Conservation (phyloP, 2,329 filamentous ascomycete genomes). For the Teratosphaeria gauchensis region DNA sequence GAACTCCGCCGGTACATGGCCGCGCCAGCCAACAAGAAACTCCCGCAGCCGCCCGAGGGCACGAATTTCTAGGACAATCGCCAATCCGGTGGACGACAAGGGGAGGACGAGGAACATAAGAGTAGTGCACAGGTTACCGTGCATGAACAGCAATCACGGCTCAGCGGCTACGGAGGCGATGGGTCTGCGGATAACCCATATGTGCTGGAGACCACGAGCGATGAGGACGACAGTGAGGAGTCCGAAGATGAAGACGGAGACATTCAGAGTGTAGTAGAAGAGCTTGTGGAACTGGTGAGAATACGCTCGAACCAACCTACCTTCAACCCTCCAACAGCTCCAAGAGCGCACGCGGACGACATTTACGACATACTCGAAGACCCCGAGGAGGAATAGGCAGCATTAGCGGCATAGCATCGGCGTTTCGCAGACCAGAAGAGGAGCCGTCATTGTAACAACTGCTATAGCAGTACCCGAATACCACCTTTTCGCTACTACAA, state of each 20-base stretch:
- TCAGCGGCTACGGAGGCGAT: background rate
- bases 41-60: constrained; percentile 85
- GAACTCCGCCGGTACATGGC: constrained; percentile 89
- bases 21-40: constrained; percentile 81
- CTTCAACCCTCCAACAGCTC: background rate
- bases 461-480: background rate
- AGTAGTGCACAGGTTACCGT: background rate
- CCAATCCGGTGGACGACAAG: background rate
- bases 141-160: background rate
- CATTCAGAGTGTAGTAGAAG: background rate
- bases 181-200: background rate
- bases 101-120: background rate
- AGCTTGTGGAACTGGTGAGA: background rate
- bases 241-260: background rate
- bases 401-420: background rate
- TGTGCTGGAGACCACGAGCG: background rate
- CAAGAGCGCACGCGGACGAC: background rate
- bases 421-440: background rate
- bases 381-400: background rate
- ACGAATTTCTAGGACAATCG: constrained; percentile 39
- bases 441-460: background rate
- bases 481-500: constrained; percentile 43
- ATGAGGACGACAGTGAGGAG: background rate
- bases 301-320: background rate
- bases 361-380: background rate